A percentile compares a stretch with the other conserved stretches of the same genome.
phyloP scores from a whole-genome alignment of 208 protist genomes.

The Acanthamoeba lenticulata region DNA sequence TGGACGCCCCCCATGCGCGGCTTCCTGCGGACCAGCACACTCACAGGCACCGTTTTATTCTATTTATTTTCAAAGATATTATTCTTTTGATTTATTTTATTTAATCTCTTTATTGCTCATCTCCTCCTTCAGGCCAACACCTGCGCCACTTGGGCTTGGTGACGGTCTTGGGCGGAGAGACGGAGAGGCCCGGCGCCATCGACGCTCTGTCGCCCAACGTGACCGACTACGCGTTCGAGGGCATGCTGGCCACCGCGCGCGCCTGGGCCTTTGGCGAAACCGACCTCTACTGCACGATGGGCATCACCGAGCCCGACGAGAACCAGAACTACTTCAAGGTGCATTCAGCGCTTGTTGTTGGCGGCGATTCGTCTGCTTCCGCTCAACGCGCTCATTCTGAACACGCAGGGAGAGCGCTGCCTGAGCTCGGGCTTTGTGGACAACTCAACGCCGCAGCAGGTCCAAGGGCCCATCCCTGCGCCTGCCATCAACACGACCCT shows the following conservation, averaged over 20 bases:
- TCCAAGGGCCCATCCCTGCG: background rate
- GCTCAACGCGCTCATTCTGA: too few species aligned
- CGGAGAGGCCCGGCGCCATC: background rate
- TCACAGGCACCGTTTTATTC: background rate
- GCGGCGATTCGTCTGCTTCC: too few species aligned
- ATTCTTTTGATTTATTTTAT: too few species aligned
- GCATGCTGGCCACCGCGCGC: background rate
- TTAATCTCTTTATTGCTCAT: too few species aligned
- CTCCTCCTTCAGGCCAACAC: background rate
- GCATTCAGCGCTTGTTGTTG: too few species aligned
- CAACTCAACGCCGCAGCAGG: background rate
- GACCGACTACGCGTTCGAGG: background rate
- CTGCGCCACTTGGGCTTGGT: background rate
- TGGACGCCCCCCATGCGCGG: background rate
- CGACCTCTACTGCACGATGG: background rate
- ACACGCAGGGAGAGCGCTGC: background rate
- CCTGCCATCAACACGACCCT: background rate
- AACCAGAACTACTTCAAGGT: background rate
- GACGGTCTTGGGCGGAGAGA: background rate
- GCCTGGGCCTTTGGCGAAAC: background rate
- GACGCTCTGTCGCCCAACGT: background rate
- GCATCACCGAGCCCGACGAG: background rate
- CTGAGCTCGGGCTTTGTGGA: background rate
- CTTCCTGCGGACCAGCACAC: background rate
- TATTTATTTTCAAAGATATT: too few species aligned